A percentile compares a stretch with the other conserved stretches of the same genome.
Conservation (phyloP, 2,329 filamentous ascomycete genomes). For the Phyllachora maydis region DNA sequence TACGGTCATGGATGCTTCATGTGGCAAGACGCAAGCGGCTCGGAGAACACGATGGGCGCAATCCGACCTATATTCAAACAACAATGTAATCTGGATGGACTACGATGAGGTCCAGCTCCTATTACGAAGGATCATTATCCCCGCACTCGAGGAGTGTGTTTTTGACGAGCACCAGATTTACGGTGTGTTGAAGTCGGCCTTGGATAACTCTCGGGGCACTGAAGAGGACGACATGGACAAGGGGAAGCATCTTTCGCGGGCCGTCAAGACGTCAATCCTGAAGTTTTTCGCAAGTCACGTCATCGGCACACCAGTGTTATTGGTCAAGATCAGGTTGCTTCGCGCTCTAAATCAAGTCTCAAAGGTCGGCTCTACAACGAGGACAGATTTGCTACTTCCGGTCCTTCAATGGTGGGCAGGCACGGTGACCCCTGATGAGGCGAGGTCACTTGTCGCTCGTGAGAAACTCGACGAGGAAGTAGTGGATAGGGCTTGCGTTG, state of each 20-base stretch:
- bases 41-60: too few relatives aligned
- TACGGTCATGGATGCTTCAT: slow-evolving; percentile 27
- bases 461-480: slow-evolving; percentile 9
- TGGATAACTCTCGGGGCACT: slow-evolving; percentile 27
- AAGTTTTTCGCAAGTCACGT: slow-evolving; percentile 57
- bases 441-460: too few relatives aligned
- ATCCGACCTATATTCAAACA: too few relatives aligned
- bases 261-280: slow-evolving; percentile 42
- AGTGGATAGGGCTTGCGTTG: slow-evolving; percentile 20
- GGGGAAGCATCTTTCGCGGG: slow-evolving; percentile 24
- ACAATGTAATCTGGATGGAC: slow-evolving; percentile 40
- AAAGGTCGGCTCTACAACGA: slow-evolving; percentile 44
- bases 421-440: too few relatives aligned
- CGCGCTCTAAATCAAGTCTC: slow-evolving; percentile 52
- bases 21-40: too few relatives aligned
- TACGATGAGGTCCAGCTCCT: slow-evolving; percentile 36
- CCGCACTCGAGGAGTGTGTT: slow-evolving; percentile 66
- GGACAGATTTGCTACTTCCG: slow-evolving; percentile 60
- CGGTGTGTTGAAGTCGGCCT: slow-evolving; percentile 34
- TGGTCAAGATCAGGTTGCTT: slow-evolving; percentile 54
- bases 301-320: slow-evolving; percentile 43
- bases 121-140: slow-evolving; percentile 45
- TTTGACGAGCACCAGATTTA: slow-evolving; percentile 56
- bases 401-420: slow-evolving; percentile 52
- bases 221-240: slow-evolving; percentile 6